Evolutionary conservation across 495 filamentous ascomycete genomes (phyloP).

Genomic region (Sordaria brevicollis): DNA sequence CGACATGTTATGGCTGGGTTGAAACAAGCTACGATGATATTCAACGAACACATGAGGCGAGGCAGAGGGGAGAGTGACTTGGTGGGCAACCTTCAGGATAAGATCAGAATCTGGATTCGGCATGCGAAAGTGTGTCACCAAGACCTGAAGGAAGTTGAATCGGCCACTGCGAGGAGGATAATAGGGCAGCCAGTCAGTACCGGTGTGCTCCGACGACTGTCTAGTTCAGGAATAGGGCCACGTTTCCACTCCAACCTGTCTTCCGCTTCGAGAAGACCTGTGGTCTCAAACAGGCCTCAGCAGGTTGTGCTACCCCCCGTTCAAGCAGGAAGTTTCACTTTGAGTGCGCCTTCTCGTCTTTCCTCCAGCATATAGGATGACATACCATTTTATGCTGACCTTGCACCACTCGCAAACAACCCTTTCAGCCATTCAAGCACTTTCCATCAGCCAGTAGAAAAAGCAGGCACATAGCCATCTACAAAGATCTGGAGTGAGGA

Average conservation of each 20-base stretch:
- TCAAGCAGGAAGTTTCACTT: not conserved
- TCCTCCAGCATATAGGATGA: not conserved
- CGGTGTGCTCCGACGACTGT: not conserved
- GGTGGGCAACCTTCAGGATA: not conserved
- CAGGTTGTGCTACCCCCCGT: not conserved
- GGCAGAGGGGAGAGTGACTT: constrained; percentile 4
- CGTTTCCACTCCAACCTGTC: not conserved
- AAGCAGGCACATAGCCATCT: not conserved
- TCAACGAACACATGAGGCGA: constrained; percentile 16
- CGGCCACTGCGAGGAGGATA: constrained; percentile 6
- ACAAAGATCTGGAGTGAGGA: not conserved
- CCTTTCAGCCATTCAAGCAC: not conserved
- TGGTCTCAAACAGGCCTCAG: not conserved
- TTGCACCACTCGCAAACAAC: not conserved
- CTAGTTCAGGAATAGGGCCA: not conserved
- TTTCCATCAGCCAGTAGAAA: not conserved
- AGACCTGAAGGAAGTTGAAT: constrained; percentile 4
- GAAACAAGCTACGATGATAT: constrained; percentile 11
- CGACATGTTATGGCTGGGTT: not conserved
- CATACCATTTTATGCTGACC: not conserved
- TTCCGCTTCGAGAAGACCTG: not conserved
- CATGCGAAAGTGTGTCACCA: constrained; percentile 7
- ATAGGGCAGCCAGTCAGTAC: not conserved
- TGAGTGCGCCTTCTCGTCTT: not conserved
- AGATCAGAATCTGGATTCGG: constrained; percentile 1